A percentile compares a stretch with the other conserved stretches of the same genome.
These are phyloP conservation scores for Plasmodium cynomolgi DNA, from an alignment of 169 alveolate species.

Conservation along the genomic window DNA sequence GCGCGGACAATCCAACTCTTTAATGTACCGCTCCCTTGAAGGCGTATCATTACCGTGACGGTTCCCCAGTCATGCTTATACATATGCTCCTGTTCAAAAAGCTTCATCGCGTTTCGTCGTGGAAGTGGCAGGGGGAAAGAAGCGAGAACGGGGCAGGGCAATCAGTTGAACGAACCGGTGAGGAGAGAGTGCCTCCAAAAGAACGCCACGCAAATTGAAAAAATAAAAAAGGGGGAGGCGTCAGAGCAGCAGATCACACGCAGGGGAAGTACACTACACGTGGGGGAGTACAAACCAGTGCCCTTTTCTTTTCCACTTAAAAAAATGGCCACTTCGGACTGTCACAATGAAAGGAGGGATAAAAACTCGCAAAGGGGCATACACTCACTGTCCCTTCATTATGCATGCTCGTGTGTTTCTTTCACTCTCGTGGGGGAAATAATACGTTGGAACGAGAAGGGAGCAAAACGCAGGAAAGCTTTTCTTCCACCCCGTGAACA, in stretches of 20 bases:
- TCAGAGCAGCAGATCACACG: not conserved
- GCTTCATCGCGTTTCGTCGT: constrained; percentile 9
- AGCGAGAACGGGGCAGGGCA: not conserved
- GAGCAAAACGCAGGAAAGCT: not conserved
- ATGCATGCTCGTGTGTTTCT: not conserved
- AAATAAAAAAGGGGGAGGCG: not conserved
- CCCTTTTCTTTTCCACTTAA: not conserved
- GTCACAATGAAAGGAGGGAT: not conserved
- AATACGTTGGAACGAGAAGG: not conserved
- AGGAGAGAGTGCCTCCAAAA: not conserved
- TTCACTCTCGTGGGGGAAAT: not conserved
- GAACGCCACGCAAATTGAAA: not conserved
- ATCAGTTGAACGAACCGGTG: not conserved
- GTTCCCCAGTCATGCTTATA: constrained; percentile 60
- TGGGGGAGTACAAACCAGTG: no score
- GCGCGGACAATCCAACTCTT: not conserved
- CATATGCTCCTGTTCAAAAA: constrained; percentile 40
- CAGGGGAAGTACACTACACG: not conserved
- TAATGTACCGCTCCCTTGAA: not conserved
- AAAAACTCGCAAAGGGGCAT: not conserved
- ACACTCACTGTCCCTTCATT: not conserved
- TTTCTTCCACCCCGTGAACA: not conserved
- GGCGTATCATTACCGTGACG: constrained; percentile 23
- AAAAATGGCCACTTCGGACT: not conserved
- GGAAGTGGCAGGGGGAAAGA: not conserved